Evolutionary conservation across 2,329 filamentous ascomycete species (phyloP), one percentile per base, ranked within the genome.

Genomic region (Fusarium burgessii): DNA sequence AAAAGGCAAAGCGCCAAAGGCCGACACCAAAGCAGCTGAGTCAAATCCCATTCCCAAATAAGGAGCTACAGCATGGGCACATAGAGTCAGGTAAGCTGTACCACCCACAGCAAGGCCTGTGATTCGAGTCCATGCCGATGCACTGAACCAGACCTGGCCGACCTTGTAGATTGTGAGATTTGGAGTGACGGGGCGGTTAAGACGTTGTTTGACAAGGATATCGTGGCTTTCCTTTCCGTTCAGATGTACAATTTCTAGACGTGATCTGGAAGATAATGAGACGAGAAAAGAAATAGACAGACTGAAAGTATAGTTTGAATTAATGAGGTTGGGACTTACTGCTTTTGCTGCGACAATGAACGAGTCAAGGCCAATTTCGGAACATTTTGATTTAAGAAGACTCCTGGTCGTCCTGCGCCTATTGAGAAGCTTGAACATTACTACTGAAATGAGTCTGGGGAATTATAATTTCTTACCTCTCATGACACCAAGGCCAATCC

Each of bases 71-170:
- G 55, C 45, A 14, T 66, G 57, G 13, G 66, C 36, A 15, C 66
- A 45, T 3, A 70, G 35, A 2, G 49, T 42, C 0, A 70, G 23
- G 23, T 70, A 70, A 2, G 60, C 66, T 11, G 60, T 66, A 3
- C 66, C 60, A 1, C 66, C 66, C 2, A 70, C 59, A 8, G 57
- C 11, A 7, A 70, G 41, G 0, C 66, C 66, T 5, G 66, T 70
- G 23, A 70, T 70, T 18, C 66, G 35, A 32, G 66, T 70, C 66
- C 66, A 70, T 10, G 66, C 66, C 9, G 66, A 70, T n/a, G 66
- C 54, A n/a, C 66, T 70, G 27, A 70, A 56, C 54, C 66, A 70
- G 5, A 66, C 18, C 25, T 70, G 66, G 14, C 35, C 38, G 7
- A 62, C 33, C 12, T 57, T 70, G 11, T 70, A 70, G 20, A 69